Evolutionary conservation across 768 basidiomycete genomes (phyloP).

Genomic region (Brasilioporus rufonigricans): DNA sequence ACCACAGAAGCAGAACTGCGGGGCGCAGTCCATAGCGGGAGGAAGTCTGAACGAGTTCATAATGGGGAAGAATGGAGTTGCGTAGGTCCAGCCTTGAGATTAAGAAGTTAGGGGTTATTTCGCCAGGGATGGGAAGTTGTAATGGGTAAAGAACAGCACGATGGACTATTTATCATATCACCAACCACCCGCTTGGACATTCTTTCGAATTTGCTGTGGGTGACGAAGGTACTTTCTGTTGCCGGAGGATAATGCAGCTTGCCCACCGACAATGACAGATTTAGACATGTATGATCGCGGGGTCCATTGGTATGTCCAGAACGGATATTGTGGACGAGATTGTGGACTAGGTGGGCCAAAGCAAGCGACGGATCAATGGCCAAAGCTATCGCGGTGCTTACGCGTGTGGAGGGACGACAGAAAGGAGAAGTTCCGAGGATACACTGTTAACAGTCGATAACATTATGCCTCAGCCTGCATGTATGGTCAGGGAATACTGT

Average conservation of each 20-base stretch:
- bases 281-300: not conserved
- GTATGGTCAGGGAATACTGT: too few relatives aligned
- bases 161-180: constrained; percentile 12
- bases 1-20: constrained; percentile 27
- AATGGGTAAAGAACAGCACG: not conserved
- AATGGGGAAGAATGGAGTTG: not conserved
- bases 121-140: not conserved
- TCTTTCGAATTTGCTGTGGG: constrained; percentile 6
- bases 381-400: not conserved
- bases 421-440: too few relatives aligned
- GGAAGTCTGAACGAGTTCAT: constrained; percentile 4
- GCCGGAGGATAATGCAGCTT: constrained; percentile 11
- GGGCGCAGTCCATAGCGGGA: constrained; percentile 9
- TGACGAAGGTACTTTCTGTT: not conserved
- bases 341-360: too few relatives aligned
- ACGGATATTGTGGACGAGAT: constrained; percentile 6
- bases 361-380: not conserved
- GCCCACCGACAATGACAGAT: not conserved
- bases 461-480: too few relatives aligned
- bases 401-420: not conserved
- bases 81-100: not conserved
- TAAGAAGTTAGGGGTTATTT: not conserved
- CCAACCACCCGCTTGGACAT: constrained; percentile 4
- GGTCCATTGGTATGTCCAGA: not conserved
- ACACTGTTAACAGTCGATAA: too few relatives aligned